Conservation (phyloP, 371 early-diverging fungal genomes). For the Mortierella sp. region DNA sequence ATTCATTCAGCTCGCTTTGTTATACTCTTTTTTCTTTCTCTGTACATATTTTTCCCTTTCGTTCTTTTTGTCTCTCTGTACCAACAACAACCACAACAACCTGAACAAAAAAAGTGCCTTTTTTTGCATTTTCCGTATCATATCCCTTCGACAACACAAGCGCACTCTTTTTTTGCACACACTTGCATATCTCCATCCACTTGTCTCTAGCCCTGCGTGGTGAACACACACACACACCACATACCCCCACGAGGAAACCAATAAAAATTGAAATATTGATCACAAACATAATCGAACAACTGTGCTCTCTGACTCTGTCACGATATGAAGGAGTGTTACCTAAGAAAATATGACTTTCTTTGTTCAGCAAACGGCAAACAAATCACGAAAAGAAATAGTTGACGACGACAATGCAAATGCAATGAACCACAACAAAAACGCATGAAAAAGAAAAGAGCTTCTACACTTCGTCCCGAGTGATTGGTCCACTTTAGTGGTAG, state of each 20-base stretch:
- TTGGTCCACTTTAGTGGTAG: background rate
- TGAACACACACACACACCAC: background rate
- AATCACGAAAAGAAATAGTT: background rate
- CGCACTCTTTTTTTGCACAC: background rate
- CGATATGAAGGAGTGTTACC: background rate
- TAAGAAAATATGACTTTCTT: background rate
- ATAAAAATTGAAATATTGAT: conserved; percentile 1
- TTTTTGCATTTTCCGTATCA: background rate
- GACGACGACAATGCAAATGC: background rate
- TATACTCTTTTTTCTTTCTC: background rate
- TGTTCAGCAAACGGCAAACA: background rate
- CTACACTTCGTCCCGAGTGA: background rate
- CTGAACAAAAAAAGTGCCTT: background rate
- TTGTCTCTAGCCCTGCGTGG: background rate
- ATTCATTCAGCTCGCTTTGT: background rate
- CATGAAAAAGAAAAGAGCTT: background rate
- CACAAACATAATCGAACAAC: background rate
- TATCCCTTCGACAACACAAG: background rate
- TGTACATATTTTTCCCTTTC: background rate
- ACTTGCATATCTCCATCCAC: background rate
- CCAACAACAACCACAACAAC: background rate
- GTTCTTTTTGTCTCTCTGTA: background rate
- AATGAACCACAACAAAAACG: background rate
- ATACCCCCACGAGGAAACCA: background rate
- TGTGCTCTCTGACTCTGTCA: background rate